Conservation (phyloP, 31 red algal species). For the Asparagopsis taxiformis region DNA sequence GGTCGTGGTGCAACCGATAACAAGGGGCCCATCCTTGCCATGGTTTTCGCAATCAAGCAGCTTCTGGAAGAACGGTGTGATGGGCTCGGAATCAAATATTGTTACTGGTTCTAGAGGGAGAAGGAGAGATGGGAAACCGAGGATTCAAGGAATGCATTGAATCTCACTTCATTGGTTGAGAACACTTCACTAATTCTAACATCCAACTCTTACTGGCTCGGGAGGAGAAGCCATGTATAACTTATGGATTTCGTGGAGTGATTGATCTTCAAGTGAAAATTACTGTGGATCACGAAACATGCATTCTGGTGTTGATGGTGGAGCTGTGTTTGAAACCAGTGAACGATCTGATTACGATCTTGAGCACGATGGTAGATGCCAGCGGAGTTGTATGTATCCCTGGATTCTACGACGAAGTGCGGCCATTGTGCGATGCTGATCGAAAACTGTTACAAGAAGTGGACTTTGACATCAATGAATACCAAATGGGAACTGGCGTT, state of each 20-base stretch:
- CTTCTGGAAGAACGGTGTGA: conserved; percentile 41
- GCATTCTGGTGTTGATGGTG: conserved; percentile 91
- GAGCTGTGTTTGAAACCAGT: conserved; percentile 79
- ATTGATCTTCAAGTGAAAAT: conserved; percentile 74
- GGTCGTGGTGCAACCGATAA: conserved; percentile 93
- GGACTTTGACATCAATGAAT: conserved; percentile 58
- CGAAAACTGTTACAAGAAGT: conserved; percentile 22
- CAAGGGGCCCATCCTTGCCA: conserved; percentile 93
- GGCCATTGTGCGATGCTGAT: conserved; percentile 34
- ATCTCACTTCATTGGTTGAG: conserved; percentile 60
- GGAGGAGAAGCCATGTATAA: conserved; percentile 84
- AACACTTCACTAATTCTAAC: conserved; percentile 60
- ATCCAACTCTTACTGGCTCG: conserved; percentile 84
- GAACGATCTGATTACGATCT: conserved; percentile 69
- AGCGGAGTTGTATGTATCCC: conserved; percentile 57
- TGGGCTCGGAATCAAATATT: conserved; percentile 63
- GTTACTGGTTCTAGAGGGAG: conserved; percentile 79
- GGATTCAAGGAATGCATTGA: conserved; percentile 75
- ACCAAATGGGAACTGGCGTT: conserved; percentile 52
- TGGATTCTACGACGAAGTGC: conserved; percentile 70
- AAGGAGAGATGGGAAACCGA: conserved; percentile 69
- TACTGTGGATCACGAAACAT: conserved; percentile 64
- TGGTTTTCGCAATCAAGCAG: conserved; percentile 74
- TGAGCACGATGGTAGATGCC: conserved; percentile 67
- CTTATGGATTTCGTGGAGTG: conserved; percentile 89